Base-by-base conservation (phyloP, 2,329 filamentous ascomycete genomes). In the Aspergillus sp. region DNA sequence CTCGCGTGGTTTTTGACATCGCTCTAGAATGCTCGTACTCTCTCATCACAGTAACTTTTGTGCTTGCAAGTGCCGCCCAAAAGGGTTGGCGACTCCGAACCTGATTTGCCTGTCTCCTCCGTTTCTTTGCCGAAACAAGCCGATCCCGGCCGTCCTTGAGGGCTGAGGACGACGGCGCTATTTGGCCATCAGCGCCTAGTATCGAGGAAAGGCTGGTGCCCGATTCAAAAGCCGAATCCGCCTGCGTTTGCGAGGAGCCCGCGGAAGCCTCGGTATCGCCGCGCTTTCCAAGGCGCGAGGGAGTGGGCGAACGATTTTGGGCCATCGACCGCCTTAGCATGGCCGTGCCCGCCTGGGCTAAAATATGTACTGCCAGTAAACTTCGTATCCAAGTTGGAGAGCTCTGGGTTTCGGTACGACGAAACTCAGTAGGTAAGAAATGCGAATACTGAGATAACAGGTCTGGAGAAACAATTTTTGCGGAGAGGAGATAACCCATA, bases 21-120 rank as follows among this genome's bases (percentile, higher is more conserved):
- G 66, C 68, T 56, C 79, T 74, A 70, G 87, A 91, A 65, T 94
- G 81, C 70, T 90, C 86, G 59, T 88, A 88, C 69, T 90, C 90
- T 73, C 95, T 93, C 63, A 94, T 84, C 71, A 95, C 89, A 60
- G 93, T 91, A 65, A 96, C 90, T 77, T 96, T 96, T 63, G 90
- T 95, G 72, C 89, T 95, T 45, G 90, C 90, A 59, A 96, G 80
- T 43, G 90, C 90, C 54, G 90, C 89, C 90, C 90, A 96, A 55
- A 96, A 81, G 43, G 90, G 90, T 71, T 96, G 90, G 63, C 89
- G 84, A 66, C 89, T 88, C 67, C 90, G 80, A 57, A 95, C 89
- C 68, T 93, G 88, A 49, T 89, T 90, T 63, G 88, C 91, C 71
- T 95, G 89, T 72, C 93, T 91, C 71, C 86, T 83, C 72, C 88